These are phyloP conservation scores for Backusella tarrabulga DNA, from an alignment of 192 early-diverging fungal species.

Conservation along the genomic window DNA sequence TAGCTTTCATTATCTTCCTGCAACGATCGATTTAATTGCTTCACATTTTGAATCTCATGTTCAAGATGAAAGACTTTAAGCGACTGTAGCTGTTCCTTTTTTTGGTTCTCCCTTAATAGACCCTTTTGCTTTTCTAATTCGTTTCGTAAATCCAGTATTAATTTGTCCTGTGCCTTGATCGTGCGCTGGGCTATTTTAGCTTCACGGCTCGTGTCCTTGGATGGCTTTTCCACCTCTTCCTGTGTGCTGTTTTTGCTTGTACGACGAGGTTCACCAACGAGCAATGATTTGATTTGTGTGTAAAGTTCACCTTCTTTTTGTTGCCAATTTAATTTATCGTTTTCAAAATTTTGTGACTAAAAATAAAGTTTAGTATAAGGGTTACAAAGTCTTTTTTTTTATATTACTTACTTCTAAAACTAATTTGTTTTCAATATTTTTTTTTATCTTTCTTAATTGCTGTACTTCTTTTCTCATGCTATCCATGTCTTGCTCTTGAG, in stretches of 20 bases:
- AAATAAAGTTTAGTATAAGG: background rate
- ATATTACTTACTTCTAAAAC: conserved; percentile 24
- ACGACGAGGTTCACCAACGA: conserved; percentile 37
- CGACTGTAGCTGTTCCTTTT: conserved; percentile 39
- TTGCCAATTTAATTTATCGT: conserved; percentile 43
- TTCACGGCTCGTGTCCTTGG: conserved; percentile 17
- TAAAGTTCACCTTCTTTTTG: conserved; percentile 48
- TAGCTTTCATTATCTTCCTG: conserved; percentile 83
- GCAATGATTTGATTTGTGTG: conserved; percentile 35
- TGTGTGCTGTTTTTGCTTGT: conserved; percentile 12
- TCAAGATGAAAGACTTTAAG: conserved; percentile 49
- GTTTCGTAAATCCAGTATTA: conserved; percentile 41
- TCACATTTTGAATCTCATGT: conserved; percentile 56
- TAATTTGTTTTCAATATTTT: conserved; percentile 44
- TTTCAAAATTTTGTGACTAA: conserved; percentile 38
- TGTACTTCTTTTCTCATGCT: conserved; percentile 41
- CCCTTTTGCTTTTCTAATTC: conserved; percentile 42
- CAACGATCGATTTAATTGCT: conserved; percentile 65
- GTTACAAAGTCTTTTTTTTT: background rate
- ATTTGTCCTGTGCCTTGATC: conserved; percentile 40
- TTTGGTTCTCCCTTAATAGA: conserved; percentile 31
- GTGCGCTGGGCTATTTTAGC: conserved; percentile 39
- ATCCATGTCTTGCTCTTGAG: conserved; percentile 41
- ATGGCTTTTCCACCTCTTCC: background rate
- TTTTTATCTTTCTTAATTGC: conserved; percentile 34